Conservation (phyloP, 2,329 filamentous ascomycete species). For the Colletotrichum chlorophyti region DNA sequence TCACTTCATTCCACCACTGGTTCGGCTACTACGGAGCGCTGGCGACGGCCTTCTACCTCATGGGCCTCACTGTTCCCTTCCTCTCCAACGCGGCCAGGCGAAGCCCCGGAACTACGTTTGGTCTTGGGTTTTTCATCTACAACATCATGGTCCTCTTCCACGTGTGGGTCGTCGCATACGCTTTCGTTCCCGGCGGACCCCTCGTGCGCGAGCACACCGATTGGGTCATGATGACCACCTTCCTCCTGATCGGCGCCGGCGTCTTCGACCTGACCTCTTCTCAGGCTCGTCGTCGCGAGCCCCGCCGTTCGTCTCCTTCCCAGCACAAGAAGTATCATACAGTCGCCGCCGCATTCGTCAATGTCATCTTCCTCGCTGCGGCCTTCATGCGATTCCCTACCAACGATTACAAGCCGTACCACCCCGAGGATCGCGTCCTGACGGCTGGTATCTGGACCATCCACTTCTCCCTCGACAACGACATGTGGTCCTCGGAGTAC, state of each 20-base stretch:
- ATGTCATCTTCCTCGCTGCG: slow-evolving; percentile 79
- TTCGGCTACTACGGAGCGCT: slow-evolving; percentile 87
- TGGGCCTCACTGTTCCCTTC: slow-evolving; percentile 78
- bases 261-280: slow-evolving; percentile 73
- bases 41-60: slow-evolving; percentile 77
- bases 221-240: slow-evolving; percentile 89
- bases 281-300: slow-evolving; percentile 49
- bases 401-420: slow-evolving; percentile 91
- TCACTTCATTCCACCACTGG: slow-evolving; percentile 85
- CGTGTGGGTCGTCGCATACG: slow-evolving; percentile 98
- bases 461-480: slow-evolving; percentile 96
- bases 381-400: slow-evolving; percentile 92
- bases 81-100: slow-evolving; percentile 79
- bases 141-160: slow-evolving; percentile 97
- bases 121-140: slow-evolving; percentile 87
- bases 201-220: slow-evolving; percentile 93
- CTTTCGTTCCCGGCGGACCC: slow-evolving; percentile 93
- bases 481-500: slow-evolving; percentile 97
- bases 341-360: slow-evolving; percentile 72
- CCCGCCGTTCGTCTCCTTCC: slow-evolving; percentile 42
- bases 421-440: slow-evolving; percentile 83
- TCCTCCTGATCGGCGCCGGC: slow-evolving; percentile 84
- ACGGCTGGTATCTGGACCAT: slow-evolving; percentile 99
- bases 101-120: slow-evolving; percentile 81
- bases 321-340: slow-evolving; percentile 60